Conservation (phyloP, 2,329 filamentous ascomycete genomes). For the Didymella segeticola region DNA sequence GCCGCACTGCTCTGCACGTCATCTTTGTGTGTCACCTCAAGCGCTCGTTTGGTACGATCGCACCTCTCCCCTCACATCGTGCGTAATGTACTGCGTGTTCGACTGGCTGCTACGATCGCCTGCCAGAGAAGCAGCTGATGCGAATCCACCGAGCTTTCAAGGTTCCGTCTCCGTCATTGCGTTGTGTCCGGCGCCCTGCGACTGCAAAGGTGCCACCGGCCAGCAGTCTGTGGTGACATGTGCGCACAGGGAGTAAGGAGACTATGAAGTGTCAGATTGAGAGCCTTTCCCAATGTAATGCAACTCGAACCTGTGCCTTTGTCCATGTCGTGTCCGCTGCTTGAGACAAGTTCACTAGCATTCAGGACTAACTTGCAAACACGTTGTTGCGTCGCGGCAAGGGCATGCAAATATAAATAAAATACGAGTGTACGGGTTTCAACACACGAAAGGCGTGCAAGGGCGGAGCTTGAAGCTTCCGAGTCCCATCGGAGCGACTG, state of each 20-base stretch:
- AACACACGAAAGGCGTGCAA: slow-evolving; percentile 16
- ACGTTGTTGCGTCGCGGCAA: slow-evolving; percentile 12
- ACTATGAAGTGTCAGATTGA: slow-evolving; percentile 1
- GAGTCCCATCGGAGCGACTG: slow-evolving; percentile 1
- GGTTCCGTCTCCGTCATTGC: background rate
- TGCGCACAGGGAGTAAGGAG: slow-evolving; percentile 13
- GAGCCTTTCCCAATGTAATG: background rate
- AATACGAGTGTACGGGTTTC: slow-evolving; percentile 15
- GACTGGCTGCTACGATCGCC: slow-evolving; percentile 1
- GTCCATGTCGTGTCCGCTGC: slow-evolving; percentile 2
- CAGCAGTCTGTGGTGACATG: slow-evolving; percentile 1
- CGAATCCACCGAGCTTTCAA: slow-evolving; percentile 2
- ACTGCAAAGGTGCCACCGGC: slow-evolving; percentile 11
- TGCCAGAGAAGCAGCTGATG: background rate
- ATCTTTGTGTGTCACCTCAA: slow-evolving; percentile 3
- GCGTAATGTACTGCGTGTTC: slow-evolving; percentile 1
- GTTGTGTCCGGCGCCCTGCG: slow-evolving; percentile 11
- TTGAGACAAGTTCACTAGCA: slow-evolving; percentile 4
- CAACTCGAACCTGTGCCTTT: slow-evolving; percentile 1
- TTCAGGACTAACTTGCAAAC: slow-evolving; percentile 8
- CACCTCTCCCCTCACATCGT: background rate
- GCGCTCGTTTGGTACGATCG: slow-evolving; percentile 3
- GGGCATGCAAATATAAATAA: slow-evolving; percentile 7
- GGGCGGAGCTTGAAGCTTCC: slow-evolving; percentile 2
- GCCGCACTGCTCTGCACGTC: slow-evolving; percentile 4